Evolutionary conservation across 805 yeast genomes (phyloP), one percentile per base, ranked within the genome.

Genomic region (Metschnikowia amazonensis): DNA sequence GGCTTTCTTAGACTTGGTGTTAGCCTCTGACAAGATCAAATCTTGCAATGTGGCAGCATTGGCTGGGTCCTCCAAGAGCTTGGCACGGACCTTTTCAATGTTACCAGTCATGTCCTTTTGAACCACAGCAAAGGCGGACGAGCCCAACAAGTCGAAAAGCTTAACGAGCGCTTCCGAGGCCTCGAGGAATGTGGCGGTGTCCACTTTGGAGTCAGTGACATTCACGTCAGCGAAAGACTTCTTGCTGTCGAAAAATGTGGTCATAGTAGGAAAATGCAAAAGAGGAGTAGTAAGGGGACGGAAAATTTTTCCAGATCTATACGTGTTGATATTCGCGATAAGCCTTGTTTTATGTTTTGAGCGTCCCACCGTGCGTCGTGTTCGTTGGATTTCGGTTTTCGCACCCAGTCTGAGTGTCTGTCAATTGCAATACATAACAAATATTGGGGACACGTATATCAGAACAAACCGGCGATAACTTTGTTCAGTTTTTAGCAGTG

Each of bases 31-130:
- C 50, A 85, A 67, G 28, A 89, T 84, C 62, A 89, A 72, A 50
- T 79, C 89, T 69, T 89, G 95, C 57, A 89, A 75, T 21, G 95
- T 83, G n/a, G 70, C 61, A 24, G 86, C 74, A 44, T 69, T 66
- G 32, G 70, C 77, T 36, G 95, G 95, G 45, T 81, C 77, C 6
- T 81, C 74, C 48, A 82, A 73, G 52, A 84, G 74, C 60, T 83
- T 79, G 38, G 80, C 72, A 53, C 89, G 75, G 55, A 89, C 77
- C 66, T 89, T 89, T 48, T 74, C 72, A 64, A 89, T 84, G 67
- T 89, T 89, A 31, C 97, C 97, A 27, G 78, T 82, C 86, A 89
- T 82, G 64, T 89, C 97, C 54, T 75, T 84, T 63, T 87, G 95
- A 47, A 89, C 96, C 33, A 86, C 89, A 13, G 81, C 65, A 58